Conservation (phyloP, 1,284 basidiomycete genomes). For the Fomitopsis schrenkii region DNA sequence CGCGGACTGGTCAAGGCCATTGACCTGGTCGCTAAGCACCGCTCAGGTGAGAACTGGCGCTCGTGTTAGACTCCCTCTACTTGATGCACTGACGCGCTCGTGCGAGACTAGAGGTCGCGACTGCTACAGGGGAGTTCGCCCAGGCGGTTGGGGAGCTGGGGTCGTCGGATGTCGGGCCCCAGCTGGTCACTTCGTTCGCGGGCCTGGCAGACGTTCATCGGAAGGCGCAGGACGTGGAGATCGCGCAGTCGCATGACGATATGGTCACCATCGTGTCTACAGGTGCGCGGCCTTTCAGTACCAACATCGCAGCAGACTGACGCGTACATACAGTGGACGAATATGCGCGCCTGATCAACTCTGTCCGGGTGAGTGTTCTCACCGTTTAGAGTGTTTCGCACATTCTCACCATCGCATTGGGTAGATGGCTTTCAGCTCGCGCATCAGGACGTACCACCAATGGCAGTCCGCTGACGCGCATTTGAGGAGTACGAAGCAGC, state of each 20-base stretch:
- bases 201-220: slow-evolving; percentile 72
- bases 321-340: slow-evolving; percentile 63
- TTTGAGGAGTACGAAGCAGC: slow-evolving; percentile 63
- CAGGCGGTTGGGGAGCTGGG: slow-evolving; percentile 64
- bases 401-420: not conserved
- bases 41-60: slow-evolving; percentile 41
- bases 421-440: slow-evolving; percentile 81
- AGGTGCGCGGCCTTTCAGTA: slow-evolving; percentile 35
- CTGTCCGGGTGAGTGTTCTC: slow-evolving; percentile 67
- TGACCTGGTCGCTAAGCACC: slow-evolving; percentile 77
- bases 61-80: not conserved
- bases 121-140: slow-evolving; percentile 69
- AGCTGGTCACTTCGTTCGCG: slow-evolving; percentile 64
- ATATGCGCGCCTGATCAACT: slow-evolving; percentile 88
- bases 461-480: slow-evolving; percentile 84
- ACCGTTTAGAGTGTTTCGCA: not conserved
- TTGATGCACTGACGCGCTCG: not conserved
- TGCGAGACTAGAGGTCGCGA: slow-evolving; percentile 54
- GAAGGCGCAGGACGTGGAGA: slow-evolving; percentile 68
- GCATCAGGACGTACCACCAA: slow-evolving; percentile 76
- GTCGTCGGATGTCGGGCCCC: slow-evolving; percentile 70
- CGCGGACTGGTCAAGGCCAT: slow-evolving; percentile 84
- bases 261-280: slow-evolving; percentile 75
- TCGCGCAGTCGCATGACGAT: slow-evolving; percentile 74
- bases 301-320: not conserved